Evolutionary conservation across 164 flowering plant species (phyloP).

Genomic region (Aristolochia fimbriata): DNA sequence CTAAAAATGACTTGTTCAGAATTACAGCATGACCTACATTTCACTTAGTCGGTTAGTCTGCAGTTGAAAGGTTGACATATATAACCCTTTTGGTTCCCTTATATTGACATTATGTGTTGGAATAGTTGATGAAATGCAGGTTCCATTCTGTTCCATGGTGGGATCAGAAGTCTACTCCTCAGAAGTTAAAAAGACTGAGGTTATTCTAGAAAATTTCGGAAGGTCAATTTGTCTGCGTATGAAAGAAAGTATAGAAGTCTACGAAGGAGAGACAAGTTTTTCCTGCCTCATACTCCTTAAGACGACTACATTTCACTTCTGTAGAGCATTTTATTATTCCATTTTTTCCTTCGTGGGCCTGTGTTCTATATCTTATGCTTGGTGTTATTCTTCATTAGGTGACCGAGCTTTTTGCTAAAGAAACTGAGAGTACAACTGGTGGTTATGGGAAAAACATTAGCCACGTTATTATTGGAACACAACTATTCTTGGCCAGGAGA

Average conservation of each 20-base stretch:
- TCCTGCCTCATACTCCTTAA: background rate
- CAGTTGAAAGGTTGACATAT: too few species aligned
- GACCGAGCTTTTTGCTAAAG: too few species aligned
- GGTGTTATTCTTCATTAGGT: constrained; percentile 1
- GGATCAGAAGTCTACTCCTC: constrained; percentile 98
- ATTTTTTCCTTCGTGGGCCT: background rate
- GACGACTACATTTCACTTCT: background rate
- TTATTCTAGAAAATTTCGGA: constrained; percentile 92
- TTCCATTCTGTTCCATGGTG: constrained; percentile 99
- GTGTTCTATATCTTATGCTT: constrained; percentile 1
- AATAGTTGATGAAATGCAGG: constrained; percentile 52
- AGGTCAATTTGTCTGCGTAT: constrained; percentile 93
- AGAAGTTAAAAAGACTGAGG: constrained; percentile 97
- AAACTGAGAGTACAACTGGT: too few species aligned
- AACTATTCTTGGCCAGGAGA: too few species aligned
- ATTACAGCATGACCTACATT: too few species aligned
- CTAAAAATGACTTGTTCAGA: too few species aligned
- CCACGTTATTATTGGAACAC: too few species aligned
- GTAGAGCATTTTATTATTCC: background rate
- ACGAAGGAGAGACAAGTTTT: constrained; percentile 84
- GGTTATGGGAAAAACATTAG: too few species aligned
- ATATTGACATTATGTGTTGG: too few species aligned
- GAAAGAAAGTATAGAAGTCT: constrained; percentile 95
- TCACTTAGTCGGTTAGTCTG: too few species aligned
- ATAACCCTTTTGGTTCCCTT: too few species aligned